Percentiles rank a stretch among this genome's conserved stretches.
These are phyloP conservation scores for Chrysanthemum seticuspe DNA, from an alignment of 129 eudicot species.

Conservation along the genomic window DNA sequence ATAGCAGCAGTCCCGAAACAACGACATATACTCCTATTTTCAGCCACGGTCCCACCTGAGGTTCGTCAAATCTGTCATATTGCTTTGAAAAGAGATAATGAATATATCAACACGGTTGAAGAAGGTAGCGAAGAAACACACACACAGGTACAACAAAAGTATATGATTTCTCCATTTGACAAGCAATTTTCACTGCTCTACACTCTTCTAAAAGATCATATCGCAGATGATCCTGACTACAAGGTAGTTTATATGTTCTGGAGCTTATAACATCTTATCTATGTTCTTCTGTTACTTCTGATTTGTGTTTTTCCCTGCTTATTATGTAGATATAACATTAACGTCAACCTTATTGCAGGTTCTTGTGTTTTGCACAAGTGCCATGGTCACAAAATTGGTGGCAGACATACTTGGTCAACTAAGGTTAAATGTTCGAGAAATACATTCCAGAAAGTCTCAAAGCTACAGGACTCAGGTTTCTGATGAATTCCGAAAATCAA, in stretches of 20 bases:
- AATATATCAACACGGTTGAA: conserved; percentile 73
- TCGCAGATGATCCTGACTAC: conserved; percentile 73
- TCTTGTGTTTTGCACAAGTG: conserved; percentile 97
- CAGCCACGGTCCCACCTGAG: conserved; percentile 96
- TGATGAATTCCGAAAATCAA: conserved; percentile 91
- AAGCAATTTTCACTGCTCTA: conserved; percentile 73
- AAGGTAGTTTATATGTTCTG: conserved; percentile 50
- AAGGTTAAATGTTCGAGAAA: conserved; percentile 84
- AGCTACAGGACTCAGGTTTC: conserved; percentile 88
- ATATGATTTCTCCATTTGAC: conserved; percentile 82
- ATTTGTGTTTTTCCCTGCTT: neutral
- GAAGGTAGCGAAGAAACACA: conserved; percentile 94
- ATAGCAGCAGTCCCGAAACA: conserved; percentile 90
- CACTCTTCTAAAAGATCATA: conserved; percentile 79
- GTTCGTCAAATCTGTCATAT: conserved; percentile 94
- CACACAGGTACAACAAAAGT: conserved; percentile 88
- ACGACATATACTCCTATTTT: conserved; percentile 89
- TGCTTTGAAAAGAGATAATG: conserved; percentile 94
- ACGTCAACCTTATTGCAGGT: conserved; percentile 44
- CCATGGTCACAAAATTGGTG: conserved; percentile 90
- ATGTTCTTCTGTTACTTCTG: neutral
- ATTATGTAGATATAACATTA: neutral
- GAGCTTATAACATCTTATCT: conserved; percentile 5
- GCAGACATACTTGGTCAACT: conserved; percentile 82
- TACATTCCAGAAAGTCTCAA: conserved; percentile 96